A percentile compares a stretch with the other conserved stretches of the same genome.
Evolutionary conservation across 2,329 filamentous ascomycete species (phyloP).

Genomic region (Furcasterigmium furcatum): DNA sequence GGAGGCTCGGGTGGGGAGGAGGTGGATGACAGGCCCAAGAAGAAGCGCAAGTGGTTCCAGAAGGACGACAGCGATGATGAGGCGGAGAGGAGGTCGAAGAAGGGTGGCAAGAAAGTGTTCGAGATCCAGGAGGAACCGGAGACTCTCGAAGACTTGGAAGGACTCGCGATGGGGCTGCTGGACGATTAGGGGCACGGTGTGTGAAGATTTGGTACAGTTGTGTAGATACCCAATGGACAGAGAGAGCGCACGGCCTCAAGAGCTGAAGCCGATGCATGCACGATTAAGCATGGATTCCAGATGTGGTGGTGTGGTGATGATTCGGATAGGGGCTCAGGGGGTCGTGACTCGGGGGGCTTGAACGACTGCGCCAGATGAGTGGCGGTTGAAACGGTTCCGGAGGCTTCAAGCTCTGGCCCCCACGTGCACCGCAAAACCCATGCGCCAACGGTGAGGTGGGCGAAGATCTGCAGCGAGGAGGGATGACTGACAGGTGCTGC

Average conservation of each 20-base stretch:
- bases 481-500: too few species aligned
- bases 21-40: conserved; percentile 38
- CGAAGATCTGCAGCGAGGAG: too few species aligned
- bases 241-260: not conserved
- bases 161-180: conserved; percentile 70
- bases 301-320: too few species aligned
- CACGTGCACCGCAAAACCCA: too few species aligned
- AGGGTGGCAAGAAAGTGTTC: conserved; percentile 52
- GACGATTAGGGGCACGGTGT: conserved; percentile 31
- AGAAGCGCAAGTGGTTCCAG: conserved; percentile 81
- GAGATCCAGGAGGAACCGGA: conserved; percentile 67
- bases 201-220: not conserved
- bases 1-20: conserved; percentile 16
- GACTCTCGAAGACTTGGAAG: conserved; percentile 76
- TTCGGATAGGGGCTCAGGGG: too few species aligned
- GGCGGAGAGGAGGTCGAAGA: conserved; percentile 34
- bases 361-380: too few species aligned
- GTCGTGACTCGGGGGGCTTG: too few species aligned
- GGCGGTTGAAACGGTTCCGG: too few species aligned
- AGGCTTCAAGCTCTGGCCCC: too few species aligned
- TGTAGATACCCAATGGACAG: conserved; percentile 24
- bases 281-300: not conserved
- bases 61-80: conserved; percentile 49
- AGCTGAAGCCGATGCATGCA: not conserved
- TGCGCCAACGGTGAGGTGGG: too few species aligned